Evolutionary conservation across 2,329 filamentous ascomycete genomes (phyloP).

Genomic region (Paraphoma chrysanthemicola): DNA sequence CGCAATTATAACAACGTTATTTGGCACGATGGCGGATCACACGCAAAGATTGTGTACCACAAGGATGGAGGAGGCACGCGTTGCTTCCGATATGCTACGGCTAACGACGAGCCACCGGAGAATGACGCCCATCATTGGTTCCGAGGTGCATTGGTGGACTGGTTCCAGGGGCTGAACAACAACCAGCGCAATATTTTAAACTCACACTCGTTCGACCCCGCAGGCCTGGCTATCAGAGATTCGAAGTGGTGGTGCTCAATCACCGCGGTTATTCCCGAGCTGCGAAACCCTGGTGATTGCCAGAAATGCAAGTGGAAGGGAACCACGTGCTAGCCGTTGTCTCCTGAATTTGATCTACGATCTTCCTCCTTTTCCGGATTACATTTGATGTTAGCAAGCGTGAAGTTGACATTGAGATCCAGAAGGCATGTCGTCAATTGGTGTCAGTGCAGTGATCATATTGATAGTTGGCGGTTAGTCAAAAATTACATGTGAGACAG

Average conservation of each 20-base stretch:
- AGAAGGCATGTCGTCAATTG: neutral
- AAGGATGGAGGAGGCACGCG: neutral
- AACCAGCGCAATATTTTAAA: neutral
- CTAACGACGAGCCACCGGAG: neutral
- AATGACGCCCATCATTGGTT: neutral
- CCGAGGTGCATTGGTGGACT: neutral
- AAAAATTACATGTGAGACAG: neutral
- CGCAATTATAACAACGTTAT: neutral
- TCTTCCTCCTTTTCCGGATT: no score
- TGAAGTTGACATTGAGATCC: neutral
- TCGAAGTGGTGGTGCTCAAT: neutral
- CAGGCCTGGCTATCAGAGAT: neutral
- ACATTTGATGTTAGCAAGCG: neutral
- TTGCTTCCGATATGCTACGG: neutral
- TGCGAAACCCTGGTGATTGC: neutral
- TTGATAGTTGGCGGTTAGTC: no score
- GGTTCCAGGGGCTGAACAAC: neutral
- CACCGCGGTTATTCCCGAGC: neutral
- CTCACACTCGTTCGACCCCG: neutral
- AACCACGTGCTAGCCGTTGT: no score
- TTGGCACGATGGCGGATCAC: neutral
- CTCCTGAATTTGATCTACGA: no score
- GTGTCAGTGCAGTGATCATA: no score
- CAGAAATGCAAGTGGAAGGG: neutral
- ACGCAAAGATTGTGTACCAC: neutral